A percentile compares a stretch with the other conserved stretches of the same genome.
Conservation (phyloP, 805 yeast genomes). For the Schwanniomyces sp. region DNA sequence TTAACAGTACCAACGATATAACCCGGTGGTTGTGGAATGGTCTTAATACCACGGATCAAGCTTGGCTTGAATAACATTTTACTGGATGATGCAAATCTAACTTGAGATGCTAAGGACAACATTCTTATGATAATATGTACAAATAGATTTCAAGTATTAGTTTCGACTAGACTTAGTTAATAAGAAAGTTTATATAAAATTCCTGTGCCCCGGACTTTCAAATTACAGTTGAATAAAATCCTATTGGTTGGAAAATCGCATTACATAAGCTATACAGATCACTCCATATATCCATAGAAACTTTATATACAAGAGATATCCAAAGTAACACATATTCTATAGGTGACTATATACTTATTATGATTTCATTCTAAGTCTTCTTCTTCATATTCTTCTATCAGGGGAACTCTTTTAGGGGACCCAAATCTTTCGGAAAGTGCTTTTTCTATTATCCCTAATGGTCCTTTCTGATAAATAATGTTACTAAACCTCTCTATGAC, state of each 20-base stretch:
- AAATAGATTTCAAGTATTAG: background rate
- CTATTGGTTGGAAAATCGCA: constrained; percentile 11
- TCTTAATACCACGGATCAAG: constrained; percentile 38
- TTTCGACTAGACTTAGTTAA: background rate
- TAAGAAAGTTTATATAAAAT: constrained; percentile 1
- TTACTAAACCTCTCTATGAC: constrained; percentile 32
- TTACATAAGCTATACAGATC: background rate
- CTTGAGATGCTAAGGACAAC: constrained; percentile 26
- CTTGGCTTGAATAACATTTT: constrained; percentile 16
- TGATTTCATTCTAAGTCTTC: constrained; percentile 33
- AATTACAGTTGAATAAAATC: constrained; percentile 8
- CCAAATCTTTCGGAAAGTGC: constrained; percentile 40
- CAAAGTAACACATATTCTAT: background rate
- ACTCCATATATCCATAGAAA: background rate
- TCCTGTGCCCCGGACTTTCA: constrained; percentile 6
- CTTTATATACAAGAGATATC: background rate
- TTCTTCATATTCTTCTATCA: constrained; percentile 41
- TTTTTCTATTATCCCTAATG: constrained; percentile 42
- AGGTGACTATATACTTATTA: background rate
- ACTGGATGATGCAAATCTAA: constrained; percentile 23
- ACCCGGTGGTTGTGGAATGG: constrained; percentile 73
- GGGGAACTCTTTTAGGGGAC: constrained; percentile 28
- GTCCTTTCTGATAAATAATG: constrained; percentile 41
- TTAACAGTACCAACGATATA: constrained; percentile 69
- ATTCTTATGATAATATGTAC: constrained; percentile 10